Percentiles rank a stretch among this genome's conserved stretches.
phyloP scores from a whole-genome alignment of 2,329 filamentous ascomycete genomes.

The Aspergillus brunneoviolaceus region DNA sequence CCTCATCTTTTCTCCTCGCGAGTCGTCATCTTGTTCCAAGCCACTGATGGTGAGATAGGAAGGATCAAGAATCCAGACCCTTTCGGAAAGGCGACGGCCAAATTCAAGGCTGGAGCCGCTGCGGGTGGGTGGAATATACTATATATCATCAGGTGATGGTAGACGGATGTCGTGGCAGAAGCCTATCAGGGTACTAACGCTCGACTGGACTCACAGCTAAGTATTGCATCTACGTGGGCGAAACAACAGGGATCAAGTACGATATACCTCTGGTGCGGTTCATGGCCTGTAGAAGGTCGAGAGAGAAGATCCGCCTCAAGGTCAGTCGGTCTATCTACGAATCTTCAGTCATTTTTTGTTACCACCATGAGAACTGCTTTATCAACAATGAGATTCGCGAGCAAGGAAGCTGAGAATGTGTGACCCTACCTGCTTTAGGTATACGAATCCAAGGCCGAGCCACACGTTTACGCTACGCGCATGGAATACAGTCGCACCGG shows the following conservation, averaged over 20 bases:
- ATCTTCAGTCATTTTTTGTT: not conserved
- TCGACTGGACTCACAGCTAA: slow-evolving; percentile 45
- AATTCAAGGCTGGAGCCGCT: not conserved
- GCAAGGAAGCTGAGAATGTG: slow-evolving; percentile 2
- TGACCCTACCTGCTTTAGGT: slow-evolving; percentile 49
- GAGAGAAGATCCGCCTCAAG: slow-evolving; percentile 60
- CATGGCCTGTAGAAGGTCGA: slow-evolving; percentile 48
- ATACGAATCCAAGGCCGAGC: slow-evolving; percentile 63
- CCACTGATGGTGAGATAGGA: not conserved
- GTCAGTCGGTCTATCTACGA: slow-evolving; percentile 53
- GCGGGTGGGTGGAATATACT: not conserved
- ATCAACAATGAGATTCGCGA: not conserved
- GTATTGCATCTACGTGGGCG: slow-evolving; percentile 66
- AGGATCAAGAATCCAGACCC: not conserved
- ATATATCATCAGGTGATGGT: not conserved
- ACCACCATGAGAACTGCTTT: no score
- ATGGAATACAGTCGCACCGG: slow-evolving; percentile 47
- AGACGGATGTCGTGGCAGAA: no score
- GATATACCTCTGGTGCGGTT: slow-evolving; percentile 60
- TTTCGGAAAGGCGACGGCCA: not conserved
- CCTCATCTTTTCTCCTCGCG: not conserved
- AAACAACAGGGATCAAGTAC: slow-evolving; percentile 60
- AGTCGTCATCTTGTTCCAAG: not conserved
- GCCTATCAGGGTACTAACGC: not conserved
- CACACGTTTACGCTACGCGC: slow-evolving; percentile 62